These are phyloP conservation scores for Ustilago tritici DNA, from an alignment of 1,284 basidiomycete genomes.

Conservation along the genomic window DNA sequence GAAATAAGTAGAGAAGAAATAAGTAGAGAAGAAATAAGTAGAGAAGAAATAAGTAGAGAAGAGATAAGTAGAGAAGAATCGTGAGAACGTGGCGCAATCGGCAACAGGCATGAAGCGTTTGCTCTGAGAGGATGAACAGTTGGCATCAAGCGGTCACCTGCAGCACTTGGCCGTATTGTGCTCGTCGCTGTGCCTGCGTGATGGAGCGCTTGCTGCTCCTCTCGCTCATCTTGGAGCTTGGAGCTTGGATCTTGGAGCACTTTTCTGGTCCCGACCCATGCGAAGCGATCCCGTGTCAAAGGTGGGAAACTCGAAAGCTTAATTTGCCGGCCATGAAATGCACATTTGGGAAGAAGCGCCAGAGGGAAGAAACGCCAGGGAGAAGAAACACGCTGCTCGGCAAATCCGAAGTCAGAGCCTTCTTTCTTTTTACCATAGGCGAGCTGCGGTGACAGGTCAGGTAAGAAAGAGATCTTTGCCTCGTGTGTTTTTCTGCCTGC, in stretches of 20 bases:
- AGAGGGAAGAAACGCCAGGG: background rate
- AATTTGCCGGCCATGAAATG: conserved; percentile 4
- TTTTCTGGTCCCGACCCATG: conserved; percentile 20
- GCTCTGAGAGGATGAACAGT: background rate
- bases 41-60: background rate
- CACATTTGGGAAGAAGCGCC: background rate
- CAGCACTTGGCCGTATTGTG: background rate
- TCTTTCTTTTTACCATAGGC: background rate
- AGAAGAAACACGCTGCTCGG: background rate
- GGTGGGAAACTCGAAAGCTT: conserved; percentile 32
- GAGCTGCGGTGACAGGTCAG: background rate
- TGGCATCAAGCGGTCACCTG: background rate
- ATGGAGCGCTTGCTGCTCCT: background rate
- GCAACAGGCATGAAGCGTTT: background rate
- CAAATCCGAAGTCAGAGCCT: conserved; percentile 1
- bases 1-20: background rate
- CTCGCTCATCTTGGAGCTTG: background rate
- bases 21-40: background rate
- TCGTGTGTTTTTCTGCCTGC: too few species aligned
- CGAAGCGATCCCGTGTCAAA: conserved; percentile 31
- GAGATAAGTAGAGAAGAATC: background rate
- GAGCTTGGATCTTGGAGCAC: background rate
- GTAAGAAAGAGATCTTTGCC: too few species aligned
- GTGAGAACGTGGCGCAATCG: background rate
- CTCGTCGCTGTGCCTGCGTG: background rate